Percentiles rank a stretch among this genome's conserved stretches.
phyloP scores from a whole-genome alignment of 805 yeast species.

The Wickerhamomyces bovis region DNA sequence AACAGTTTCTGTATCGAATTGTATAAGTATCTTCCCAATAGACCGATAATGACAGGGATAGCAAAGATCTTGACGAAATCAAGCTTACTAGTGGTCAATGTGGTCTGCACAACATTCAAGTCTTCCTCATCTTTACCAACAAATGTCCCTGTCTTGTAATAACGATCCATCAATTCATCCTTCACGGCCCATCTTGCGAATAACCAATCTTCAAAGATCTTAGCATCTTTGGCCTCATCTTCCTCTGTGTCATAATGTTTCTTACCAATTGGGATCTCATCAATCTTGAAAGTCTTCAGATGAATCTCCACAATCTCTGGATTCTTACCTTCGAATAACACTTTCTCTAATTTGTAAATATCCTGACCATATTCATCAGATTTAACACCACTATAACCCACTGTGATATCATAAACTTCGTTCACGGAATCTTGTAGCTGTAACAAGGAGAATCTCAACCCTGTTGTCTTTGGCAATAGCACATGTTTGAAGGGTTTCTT shows the following conservation, averaged over 20 bases:
- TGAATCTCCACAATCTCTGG: slow-evolving; percentile 64
- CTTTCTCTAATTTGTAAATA: slow-evolving; percentile 54
- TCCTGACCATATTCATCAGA: slow-evolving; percentile 71
- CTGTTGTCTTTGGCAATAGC: slow-evolving; percentile 78
- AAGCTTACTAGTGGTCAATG: slow-evolving; percentile 16
- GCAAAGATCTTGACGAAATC: slow-evolving; percentile 28
- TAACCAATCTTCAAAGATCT: slow-evolving; percentile 70
- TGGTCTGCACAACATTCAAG: slow-evolving; percentile 11
- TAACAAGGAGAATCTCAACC: slow-evolving; percentile 61
- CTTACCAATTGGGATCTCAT: slow-evolving; percentile 59
- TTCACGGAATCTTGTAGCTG: slow-evolving; percentile 48
- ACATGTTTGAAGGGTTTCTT: slow-evolving; percentile 52
- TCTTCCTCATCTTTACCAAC: slow-evolving; percentile 17
- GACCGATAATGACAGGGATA: slow-evolving; percentile 24
- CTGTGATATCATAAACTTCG: slow-evolving; percentile 73
- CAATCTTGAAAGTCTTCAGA: slow-evolving; percentile 49
- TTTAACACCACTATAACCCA: slow-evolving; percentile 71
- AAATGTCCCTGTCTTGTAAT: slow-evolving; percentile 51
- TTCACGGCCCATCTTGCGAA: slow-evolving; percentile 68
- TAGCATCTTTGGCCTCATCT: slow-evolving; percentile 33
- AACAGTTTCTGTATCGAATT: neutral
- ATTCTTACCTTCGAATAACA: slow-evolving; percentile 64
- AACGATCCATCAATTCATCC: slow-evolving; percentile 62
- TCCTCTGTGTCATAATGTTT: slow-evolving; percentile 38
- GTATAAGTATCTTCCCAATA: slow-evolving; percentile 14